A percentile compares a stretch with the other conserved stretches of the same genome.
Conservation (phyloP, 2,329 filamentous ascomycete genomes). For the Alternaria novae-zelandiae region DNA sequence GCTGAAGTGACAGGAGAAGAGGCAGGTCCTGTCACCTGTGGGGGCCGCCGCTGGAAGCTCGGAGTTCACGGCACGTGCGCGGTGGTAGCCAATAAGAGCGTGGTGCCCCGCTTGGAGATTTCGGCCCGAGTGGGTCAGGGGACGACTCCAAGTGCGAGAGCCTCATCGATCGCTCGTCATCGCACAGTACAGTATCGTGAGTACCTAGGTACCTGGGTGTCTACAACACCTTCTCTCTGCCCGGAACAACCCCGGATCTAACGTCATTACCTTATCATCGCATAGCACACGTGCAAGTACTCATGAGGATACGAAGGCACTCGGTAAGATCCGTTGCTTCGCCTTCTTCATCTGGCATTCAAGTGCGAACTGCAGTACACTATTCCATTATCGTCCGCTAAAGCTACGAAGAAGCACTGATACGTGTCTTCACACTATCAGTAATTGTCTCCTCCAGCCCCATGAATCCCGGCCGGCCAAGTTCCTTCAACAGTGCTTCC, state of each 20-base stretch:
- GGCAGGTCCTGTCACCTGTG: not conserved
- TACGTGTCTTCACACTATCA: slow-evolving; percentile 9
- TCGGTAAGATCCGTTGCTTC: not conserved
- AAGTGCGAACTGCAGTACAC: not conserved
- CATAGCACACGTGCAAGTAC: not conserved
- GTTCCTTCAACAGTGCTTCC: slow-evolving; percentile 9
- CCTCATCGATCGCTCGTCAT: not conserved
- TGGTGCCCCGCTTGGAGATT: not conserved
- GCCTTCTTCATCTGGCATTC: not conserved
- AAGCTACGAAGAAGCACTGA: slow-evolving; percentile 3
- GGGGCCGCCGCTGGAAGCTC: not conserved
- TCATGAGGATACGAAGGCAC: not conserved
- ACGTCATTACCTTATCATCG: not conserved
- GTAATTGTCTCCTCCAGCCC: slow-evolving; percentile 12
- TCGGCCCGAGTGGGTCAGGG: not conserved
- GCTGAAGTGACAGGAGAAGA: not conserved
- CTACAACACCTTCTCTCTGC: not conserved
- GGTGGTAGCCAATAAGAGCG: not conserved
- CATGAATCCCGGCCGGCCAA: slow-evolving; percentile 7
- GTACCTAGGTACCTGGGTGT: not conserved
- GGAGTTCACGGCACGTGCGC: not conserved
- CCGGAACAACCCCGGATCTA: not conserved
- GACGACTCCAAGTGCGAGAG: not conserved
- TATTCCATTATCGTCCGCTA: not conserved
- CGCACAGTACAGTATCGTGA: not conserved